A percentile compares a stretch with the other conserved stretches of the same genome.
These are phyloP conservation scores for Fusarium haematococcum DNA, from an alignment of 2,329 filamentous ascomycete genomes.

Conservation along the genomic window DNA sequence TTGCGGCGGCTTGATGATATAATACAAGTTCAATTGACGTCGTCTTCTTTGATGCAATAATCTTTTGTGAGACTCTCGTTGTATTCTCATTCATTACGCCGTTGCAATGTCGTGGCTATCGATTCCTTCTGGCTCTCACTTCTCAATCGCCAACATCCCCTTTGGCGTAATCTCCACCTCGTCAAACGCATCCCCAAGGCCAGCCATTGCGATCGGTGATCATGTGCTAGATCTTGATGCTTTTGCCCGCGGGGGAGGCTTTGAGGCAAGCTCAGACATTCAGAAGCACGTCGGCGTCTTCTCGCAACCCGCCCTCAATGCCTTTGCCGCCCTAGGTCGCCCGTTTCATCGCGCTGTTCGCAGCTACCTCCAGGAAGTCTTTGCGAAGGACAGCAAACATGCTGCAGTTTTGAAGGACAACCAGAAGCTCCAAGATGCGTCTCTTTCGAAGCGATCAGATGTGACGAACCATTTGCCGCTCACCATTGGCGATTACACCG, in stretches of 20 bases:
- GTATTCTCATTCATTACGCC: neutral
- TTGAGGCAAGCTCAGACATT: slow-evolving; percentile 45
- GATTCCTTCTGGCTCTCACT: slow-evolving; percentile 49
- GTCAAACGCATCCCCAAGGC: slow-evolving; percentile 66
- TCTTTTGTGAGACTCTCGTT: neutral
- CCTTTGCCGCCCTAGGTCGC: slow-evolving; percentile 67
- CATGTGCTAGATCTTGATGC: slow-evolving; percentile 76
- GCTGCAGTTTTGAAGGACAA: slow-evolving; percentile 52
- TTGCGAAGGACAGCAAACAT: slow-evolving; percentile 64
- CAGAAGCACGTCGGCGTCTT: slow-evolving; percentile 45
- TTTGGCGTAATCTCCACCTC: slow-evolving; percentile 83
- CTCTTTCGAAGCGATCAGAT: slow-evolving; percentile 51
- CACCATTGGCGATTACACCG: slow-evolving; percentile 84
- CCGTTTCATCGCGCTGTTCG: slow-evolving; percentile 77
- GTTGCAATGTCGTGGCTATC: slow-evolving; percentile 46
- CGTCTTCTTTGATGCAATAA: neutral
- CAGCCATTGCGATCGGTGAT: slow-evolving; percentile 79
- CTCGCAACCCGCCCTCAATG: slow-evolving; percentile 46
- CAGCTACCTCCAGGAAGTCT: slow-evolving; percentile 72
- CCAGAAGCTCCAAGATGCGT: slow-evolving; percentile 43
- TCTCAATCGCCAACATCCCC: slow-evolving; percentile 79
- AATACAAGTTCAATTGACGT: slow-evolving; percentile 14
- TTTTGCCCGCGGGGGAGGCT: slow-evolving; percentile 63
- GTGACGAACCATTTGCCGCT: slow-evolving; percentile 79
- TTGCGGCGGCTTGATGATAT: slow-evolving; percentile 31